phyloP scores from a whole-genome alignment of 768 basidiomycete species.

The Mrakia gelida region DNA sequence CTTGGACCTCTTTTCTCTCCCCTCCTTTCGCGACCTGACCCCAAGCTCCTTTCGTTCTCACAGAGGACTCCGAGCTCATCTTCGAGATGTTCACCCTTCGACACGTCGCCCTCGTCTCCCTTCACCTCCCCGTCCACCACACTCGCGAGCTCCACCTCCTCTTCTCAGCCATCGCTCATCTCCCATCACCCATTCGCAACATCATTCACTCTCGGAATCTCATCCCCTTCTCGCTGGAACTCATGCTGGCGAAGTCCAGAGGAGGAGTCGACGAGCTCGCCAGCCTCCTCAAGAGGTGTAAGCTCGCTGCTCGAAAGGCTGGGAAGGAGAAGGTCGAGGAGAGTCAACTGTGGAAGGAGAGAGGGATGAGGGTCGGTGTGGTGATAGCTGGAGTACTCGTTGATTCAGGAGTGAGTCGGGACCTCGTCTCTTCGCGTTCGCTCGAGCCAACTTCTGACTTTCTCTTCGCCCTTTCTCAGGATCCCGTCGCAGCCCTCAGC shows the following conservation, averaged over 20 bases:
- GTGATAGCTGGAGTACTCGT: constrained; percentile 15
- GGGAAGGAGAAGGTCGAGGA: background rate
- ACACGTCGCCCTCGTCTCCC: constrained; percentile 21
- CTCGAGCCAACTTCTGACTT: background rate
- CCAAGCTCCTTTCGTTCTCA: too few species aligned
- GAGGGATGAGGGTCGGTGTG: constrained; percentile 15
- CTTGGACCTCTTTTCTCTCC: too few species aligned
- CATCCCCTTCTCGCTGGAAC: constrained; percentile 27
- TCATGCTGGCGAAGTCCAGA: constrained; percentile 27
- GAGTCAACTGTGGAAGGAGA: constrained; percentile 15
- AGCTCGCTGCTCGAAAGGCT: background rate
- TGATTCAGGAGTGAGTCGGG: constrained; percentile 15
- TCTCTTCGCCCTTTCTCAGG: background rate
- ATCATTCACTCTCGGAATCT: background rate
- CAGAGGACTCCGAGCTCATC: constrained; percentile 23
- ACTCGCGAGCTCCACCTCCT: constrained; percentile 25
- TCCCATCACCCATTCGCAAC: constrained; percentile 4
- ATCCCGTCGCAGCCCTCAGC: constrained; percentile 18
- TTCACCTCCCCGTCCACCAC: constrained; percentile 26
- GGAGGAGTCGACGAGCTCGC: constrained; percentile 27
- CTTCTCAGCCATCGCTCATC: constrained; percentile 10
- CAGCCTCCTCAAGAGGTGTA: constrained; percentile 11
- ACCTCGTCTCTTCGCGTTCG: background rate
- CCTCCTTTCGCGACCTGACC: too few species aligned
- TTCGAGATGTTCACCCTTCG: constrained; percentile 27